Evolutionary conservation across 345 rosid genomes (phyloP), one percentile per base, ranked within the genome.

Genomic region (Citrus cavaleriei): DNA sequence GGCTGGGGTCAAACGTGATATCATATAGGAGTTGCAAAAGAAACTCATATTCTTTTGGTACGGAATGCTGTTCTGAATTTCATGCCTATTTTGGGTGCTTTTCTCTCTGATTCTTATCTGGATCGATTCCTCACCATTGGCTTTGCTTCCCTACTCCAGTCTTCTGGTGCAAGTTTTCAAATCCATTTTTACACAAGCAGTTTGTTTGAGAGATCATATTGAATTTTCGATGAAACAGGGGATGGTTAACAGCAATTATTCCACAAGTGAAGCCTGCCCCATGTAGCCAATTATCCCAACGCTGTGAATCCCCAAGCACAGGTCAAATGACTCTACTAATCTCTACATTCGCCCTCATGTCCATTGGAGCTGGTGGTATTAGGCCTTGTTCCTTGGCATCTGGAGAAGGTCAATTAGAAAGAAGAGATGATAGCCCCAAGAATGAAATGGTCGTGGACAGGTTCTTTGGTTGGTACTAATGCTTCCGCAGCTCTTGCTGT

Each of bases 311-410:
- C 2, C 82, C 97, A 2, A 86, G 91, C 0, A 73, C 90, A 18
- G 83, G 72, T 62, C 95, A 92, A 77, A 73, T 88, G 81, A 77
- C 88, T 10, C 46, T 2, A 40, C 46, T 9, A 40, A 70, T 83
- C 65, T 78, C 82, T 24, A 84, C 90, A 3, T 83, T 90, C 57
- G 86, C 84, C 24, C 85, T 89, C 64, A 89, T 92, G 21, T 85
- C 96, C 32, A 81, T 85, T 7, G 96, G 93, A 32, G 90, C 93
- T 35, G 94, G 94, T 27, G 96, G 94, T 34, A 82, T 92, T 72
- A 88, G 93, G 80, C 93, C 96, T 2, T 89, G 92, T 74, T 92
- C 92, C 10, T 55, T 90, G 68, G 96, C 96, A 61, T 92, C 89
- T 82, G 93, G 92, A 32, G 96, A 92, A 68, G 91, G 88, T 69